Conservation (phyloP, 306 rosid genomes). For the Citrullus mucosospermus region DNA sequence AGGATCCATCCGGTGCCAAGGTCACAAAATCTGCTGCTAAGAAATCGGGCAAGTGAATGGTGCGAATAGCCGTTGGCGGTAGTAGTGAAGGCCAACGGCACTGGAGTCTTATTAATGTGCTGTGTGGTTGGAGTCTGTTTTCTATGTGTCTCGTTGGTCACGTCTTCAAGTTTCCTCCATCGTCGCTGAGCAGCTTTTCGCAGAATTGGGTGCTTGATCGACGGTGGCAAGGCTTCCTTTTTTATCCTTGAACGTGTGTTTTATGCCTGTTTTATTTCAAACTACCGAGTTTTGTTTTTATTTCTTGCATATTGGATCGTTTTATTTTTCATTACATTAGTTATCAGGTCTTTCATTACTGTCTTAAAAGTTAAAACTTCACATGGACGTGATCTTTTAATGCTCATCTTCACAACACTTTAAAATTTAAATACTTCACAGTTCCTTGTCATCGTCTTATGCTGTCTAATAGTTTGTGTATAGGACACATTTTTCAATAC, state of each 20-base stretch:
- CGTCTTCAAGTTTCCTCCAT: slow-evolving; percentile 21
- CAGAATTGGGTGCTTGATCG: slow-evolving; percentile 71
- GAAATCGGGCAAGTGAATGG: slow-evolving; percentile 54
- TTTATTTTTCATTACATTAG: background rate
- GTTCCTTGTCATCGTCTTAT: no score
- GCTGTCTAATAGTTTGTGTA: no score
- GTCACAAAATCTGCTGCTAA: slow-evolving; percentile 65
- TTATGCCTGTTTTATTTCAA: background rate
- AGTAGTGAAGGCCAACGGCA: background rate
- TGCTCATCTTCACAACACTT: no score
- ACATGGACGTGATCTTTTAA: no score
- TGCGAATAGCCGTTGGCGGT: slow-evolving; percentile 11
- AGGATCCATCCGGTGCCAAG: slow-evolving; percentile 66
- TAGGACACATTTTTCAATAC: no score
- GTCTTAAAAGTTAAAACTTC: no score
- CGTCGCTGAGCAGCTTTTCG: slow-evolving; percentile 14
- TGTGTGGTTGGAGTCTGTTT: background rate
- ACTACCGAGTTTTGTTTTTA: background rate
- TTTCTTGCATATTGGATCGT: background rate
- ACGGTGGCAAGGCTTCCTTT: slow-evolving; percentile 29
- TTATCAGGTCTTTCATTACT: background rate
- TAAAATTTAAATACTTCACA: no score
- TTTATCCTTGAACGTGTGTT: background rate
- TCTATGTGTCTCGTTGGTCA: background rate
- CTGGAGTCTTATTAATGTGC: slow-evolving; percentile 9